Evolutionary conservation across 2,329 filamentous ascomycete species (phyloP).

Genomic region (Colletotrichum tanaceti): DNA sequence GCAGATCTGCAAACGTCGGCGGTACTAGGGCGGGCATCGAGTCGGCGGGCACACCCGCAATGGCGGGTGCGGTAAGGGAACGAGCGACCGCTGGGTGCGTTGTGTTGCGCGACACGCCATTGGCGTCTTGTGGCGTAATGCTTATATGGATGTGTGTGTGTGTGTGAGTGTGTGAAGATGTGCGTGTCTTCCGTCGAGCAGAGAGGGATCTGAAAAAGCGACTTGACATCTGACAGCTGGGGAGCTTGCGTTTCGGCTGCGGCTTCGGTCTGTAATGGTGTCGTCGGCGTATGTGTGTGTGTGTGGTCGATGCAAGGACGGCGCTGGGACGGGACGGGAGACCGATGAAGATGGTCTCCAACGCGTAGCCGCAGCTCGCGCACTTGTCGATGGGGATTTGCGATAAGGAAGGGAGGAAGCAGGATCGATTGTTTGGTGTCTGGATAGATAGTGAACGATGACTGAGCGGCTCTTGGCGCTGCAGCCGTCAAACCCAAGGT

Average conservation of each 20-base stretch:
- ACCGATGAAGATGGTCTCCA: neutral
- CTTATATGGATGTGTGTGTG: neutral
- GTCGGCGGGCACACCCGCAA: slow-evolving; percentile 27
- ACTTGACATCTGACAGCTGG: neutral
- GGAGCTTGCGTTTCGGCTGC: slow-evolving; percentile 7
- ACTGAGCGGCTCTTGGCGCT: neutral
- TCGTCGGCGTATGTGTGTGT: neutral
- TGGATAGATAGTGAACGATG: neutral
- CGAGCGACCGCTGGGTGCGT: neutral
- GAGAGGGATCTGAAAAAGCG: neutral
- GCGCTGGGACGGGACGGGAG: neutral
- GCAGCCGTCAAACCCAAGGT: neutral
- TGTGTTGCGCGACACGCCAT: slow-evolving; percentile 1
- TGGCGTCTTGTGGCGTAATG: slow-evolving; percentile 4
- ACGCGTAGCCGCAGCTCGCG: slow-evolving; percentile 3
- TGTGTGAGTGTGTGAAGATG: neutral
- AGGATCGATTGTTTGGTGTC: neutral
- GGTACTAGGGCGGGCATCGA: slow-evolving; percentile 31
- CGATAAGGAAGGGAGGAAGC: neutral
- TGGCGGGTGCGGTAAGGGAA: neutral
- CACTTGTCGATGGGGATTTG: neutral
- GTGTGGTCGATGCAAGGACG: neutral
- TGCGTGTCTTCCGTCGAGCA: neutral
- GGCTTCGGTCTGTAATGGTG: slow-evolving; percentile 9
- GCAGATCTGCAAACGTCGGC: slow-evolving; percentile 33